phyloP scores from a whole-genome alignment of 192 early-diverging fungal genomes.

The Backusella liffmaniae region DNA sequence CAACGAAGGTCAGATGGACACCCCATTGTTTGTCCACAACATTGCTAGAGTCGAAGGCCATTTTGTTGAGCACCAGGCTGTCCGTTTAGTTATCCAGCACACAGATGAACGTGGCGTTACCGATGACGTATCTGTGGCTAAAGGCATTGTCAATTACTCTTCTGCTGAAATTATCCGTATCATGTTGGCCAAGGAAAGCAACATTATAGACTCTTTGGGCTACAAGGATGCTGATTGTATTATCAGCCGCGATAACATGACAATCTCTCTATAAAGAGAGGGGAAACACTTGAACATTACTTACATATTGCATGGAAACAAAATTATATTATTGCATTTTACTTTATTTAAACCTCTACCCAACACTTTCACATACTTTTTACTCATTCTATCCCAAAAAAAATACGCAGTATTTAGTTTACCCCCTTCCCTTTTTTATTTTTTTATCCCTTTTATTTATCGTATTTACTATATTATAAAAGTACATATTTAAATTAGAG shows the following conservation, averaged over 20 bases:
- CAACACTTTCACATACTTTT: not conserved
- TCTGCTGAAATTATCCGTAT: slow-evolving; percentile 84
- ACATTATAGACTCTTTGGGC: slow-evolving; percentile 81
- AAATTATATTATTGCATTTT: not conserved
- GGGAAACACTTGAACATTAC: not conserved
- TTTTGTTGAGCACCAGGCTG: slow-evolving; percentile 86
- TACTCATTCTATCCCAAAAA: not conserved
- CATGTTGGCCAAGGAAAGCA: slow-evolving; percentile 77
- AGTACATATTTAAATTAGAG: not conserved
- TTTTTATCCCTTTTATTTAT: not conserved
- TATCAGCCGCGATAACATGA: slow-evolving; percentile 87
- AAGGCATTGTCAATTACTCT: slow-evolving; percentile 90
- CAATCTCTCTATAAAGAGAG: slow-evolving; percentile 47
- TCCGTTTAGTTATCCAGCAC: slow-evolving; percentile 69
- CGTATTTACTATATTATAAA: not conserved
- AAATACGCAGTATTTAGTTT: not conserved
- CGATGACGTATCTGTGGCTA: slow-evolving; percentile 72
- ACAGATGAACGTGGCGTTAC: slow-evolving; percentile 34
- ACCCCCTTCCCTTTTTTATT: not conserved
- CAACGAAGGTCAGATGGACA: slow-evolving; percentile 58
- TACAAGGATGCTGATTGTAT: slow-evolving; percentile 91
- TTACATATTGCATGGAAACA: not conserved
- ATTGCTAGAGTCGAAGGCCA: slow-evolving; percentile 78
- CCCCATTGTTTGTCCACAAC: slow-evolving; percentile 88
- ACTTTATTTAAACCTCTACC: not conserved